phyloP scores from a whole-genome alignment of 2,329 filamentous ascomycete genomes.

The Tolypocladium amazonense region DNA sequence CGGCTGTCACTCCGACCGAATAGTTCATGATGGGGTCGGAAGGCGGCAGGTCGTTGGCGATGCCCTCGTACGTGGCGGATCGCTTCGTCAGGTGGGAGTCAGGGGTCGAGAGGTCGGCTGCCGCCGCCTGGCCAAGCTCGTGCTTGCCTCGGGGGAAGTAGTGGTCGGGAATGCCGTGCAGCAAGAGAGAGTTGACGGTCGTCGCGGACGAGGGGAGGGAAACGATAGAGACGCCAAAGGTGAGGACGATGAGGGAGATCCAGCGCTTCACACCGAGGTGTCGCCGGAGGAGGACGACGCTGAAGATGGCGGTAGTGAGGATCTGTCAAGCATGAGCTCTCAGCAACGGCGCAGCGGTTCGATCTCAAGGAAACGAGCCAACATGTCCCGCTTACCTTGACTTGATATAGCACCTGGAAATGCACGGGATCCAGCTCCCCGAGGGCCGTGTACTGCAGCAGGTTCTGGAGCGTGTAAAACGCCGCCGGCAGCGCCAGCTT shows the following conservation, averaged over 20 bases:
- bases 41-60: conserved; percentile 47
- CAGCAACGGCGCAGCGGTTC: not conserved
- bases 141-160: conserved; percentile 74
- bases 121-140: conserved; percentile 51
- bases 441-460: conserved; percentile 84
- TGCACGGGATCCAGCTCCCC: conserved; percentile 87
- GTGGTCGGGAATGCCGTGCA: conserved; percentile 53
- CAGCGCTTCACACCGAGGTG: conserved; percentile 64
- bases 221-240: conserved; percentile 74
- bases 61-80: conserved; percentile 86
- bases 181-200: conserved; percentile 44
- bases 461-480: conserved; percentile 85
- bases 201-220: conserved; percentile 58
- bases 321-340: conserved; percentile 40
- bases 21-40: conserved; percentile 56
- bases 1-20: conserved; percentile 67
- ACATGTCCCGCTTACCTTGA: conserved; percentile 49
- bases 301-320: conserved; percentile 80
- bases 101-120: conserved; percentile 8
- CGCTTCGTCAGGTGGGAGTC: conserved; percentile 38
- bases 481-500: conserved; percentile 83
- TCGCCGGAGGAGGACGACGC: conserved; percentile 64
- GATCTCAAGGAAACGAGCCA: not conserved
- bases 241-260: conserved; percentile 68
- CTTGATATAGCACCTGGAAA: conserved; percentile 86